Evolutionary conservation across 805 yeast genomes (phyloP).

Genomic region (Sugiyamaella boreocaroliniensis): DNA sequence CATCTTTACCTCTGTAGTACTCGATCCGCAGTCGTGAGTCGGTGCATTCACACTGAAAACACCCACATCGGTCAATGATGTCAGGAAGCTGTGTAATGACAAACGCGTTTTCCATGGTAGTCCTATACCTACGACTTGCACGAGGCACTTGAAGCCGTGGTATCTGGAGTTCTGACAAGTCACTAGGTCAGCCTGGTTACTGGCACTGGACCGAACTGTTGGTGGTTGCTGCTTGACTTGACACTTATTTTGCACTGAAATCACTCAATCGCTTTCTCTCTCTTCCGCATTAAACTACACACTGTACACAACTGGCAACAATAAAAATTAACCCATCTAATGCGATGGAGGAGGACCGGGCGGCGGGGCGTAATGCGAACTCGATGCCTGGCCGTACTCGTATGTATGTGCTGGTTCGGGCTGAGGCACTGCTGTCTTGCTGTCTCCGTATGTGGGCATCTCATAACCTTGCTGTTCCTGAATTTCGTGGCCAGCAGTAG

Average conservation of each 20-base stretch:
- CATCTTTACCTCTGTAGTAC: neutral
- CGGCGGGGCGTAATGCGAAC: constrained; percentile 2
- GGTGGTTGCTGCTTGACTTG: no score
- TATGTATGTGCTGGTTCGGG: constrained; percentile 1
- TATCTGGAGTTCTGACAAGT: no score
- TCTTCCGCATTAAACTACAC: no score
- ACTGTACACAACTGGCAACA: no score
- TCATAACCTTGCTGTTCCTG: constrained; percentile 1
- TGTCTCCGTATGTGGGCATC: constrained; percentile 2
- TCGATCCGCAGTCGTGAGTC: neutral
- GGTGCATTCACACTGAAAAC: neutral
- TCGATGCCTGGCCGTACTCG: neutral
- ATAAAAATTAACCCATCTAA: neutral
- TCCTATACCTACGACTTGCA: no score
- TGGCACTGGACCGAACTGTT: no score
- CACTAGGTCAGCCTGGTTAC: no score
- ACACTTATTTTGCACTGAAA: no score
- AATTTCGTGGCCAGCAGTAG: neutral
- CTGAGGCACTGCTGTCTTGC: constrained; percentile 1
- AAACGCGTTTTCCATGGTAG: neutral
- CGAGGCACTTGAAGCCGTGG: no score
- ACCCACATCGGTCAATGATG: neutral
- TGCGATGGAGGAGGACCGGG: constrained; percentile 6
- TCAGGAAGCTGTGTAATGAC: neutral
- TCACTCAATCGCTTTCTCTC: no score